phyloP scores from a whole-genome alignment of 208 protist species.

The Leishmania gerbilli region DNA sequence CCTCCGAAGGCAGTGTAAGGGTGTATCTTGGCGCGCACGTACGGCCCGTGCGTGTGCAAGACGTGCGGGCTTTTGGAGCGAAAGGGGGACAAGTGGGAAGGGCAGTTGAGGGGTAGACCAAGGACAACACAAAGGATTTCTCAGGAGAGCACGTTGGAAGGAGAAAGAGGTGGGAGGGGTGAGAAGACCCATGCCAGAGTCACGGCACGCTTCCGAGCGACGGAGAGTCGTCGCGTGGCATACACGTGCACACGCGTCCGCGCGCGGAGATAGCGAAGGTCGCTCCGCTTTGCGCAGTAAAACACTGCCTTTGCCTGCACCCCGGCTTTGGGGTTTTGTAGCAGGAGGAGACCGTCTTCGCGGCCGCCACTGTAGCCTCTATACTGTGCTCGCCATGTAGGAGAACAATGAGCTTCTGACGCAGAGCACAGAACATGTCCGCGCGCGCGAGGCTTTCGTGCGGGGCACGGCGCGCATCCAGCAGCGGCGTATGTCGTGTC shows the following conservation, averaged over 20 bases:
- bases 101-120: not conserved
- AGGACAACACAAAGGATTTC: not conserved
- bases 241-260: not conserved
- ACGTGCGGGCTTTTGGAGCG: not conserved
- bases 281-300: slow-evolving; percentile 24
- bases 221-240: not conserved
- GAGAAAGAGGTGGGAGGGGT: not conserved
- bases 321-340: slow-evolving; percentile 37
- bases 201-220: not conserved
- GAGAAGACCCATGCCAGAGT: not conserved
- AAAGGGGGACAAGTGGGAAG: not conserved
- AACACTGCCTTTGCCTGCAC: slow-evolving; percentile 46
- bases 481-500: slow-evolving; percentile 45
- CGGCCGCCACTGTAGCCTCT: slow-evolving; percentile 46
- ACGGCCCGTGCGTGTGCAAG: not conserved
- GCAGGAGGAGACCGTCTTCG: slow-evolving; percentile 35
- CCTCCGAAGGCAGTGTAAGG: not conserved
- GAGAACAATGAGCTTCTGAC: slow-evolving; percentile 40
- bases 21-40: slow-evolving; percentile 3
- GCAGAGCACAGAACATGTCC: slow-evolving; percentile 39
- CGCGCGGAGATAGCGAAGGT: not conserved
- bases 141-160: not conserved
- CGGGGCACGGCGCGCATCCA: slow-evolving; percentile 36
- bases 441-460: slow-evolving; percentile 42
- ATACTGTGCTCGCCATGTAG: slow-evolving; percentile 41